Evolutionary conservation across 2,329 filamentous ascomycete genomes (phyloP).

Genomic region (Penicillium aurantiogriseum): DNA sequence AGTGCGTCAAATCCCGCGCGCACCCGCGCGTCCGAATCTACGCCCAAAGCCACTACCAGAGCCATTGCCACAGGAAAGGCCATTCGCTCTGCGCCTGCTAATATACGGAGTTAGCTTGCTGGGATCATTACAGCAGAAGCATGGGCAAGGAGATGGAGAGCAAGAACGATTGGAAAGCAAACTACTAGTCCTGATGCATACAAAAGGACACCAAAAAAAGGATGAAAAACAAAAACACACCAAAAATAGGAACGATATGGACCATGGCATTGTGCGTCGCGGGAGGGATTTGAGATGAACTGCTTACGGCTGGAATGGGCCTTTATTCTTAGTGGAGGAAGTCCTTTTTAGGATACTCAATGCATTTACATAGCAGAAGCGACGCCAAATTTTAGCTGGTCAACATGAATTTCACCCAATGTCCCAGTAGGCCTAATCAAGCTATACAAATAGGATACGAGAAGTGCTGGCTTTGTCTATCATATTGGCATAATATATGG

Average conservation of each 20-base stretch:
- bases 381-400: background rate
- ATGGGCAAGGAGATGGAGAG: background rate
- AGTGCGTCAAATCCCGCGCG: too few relatives aligned
- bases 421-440: background rate
- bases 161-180: background rate
- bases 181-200: background rate
- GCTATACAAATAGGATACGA: background rate
- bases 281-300: background rate
- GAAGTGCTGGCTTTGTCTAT: too few relatives aligned
- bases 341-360: background rate
- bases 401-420: background rate
- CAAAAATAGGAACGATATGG: background rate
- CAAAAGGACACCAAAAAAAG: background rate
- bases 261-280: background rate
- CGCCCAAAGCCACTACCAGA: background rate
- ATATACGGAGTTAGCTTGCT: background rate
- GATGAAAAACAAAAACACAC: background rate
- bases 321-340: background rate
- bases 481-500: background rate
- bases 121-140: background rate
- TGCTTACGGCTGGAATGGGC: background rate
- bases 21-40: background rate
- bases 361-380: background rate
- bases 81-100: background rate
- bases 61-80: background rate